Conservation (phyloP, 2,329 filamentous ascomycete genomes). For the Ophiobolus disseminans region DNA sequence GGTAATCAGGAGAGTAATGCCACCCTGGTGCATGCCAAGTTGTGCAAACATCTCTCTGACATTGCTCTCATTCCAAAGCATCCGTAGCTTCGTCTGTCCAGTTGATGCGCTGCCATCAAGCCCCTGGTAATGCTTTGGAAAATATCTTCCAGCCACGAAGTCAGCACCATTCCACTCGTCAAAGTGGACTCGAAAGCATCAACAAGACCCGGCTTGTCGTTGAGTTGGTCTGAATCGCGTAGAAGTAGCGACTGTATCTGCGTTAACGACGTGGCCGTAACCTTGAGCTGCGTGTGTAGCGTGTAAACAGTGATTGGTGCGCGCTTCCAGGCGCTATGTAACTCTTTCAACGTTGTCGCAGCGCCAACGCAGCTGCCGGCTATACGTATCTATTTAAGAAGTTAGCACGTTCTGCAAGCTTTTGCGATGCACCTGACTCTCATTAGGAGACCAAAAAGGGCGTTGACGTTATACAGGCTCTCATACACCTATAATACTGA, state of each 20-base stretch:
- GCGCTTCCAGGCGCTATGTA: slow-evolving; percentile 22
- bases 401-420: too few relatives aligned
- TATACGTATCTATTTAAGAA: slow-evolving; percentile 15
- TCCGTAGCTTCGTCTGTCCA: slow-evolving; percentile 20
- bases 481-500: too few relatives aligned
- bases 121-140: slow-evolving; percentile 15
- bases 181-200: slow-evolving; percentile 26
- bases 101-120: slow-evolving; percentile 3
- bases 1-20: slow-evolving; percentile 16
- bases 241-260: slow-evolving; percentile 26
- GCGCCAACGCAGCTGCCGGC: slow-evolving; percentile 16
- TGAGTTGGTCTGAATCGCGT: slow-evolving; percentile 9
- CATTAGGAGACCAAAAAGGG: too few relatives aligned
- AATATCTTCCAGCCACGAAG: slow-evolving; percentile 20
- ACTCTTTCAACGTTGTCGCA: slow-evolving; percentile 19
- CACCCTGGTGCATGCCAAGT: slow-evolving; percentile 22
- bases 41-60: slow-evolving; percentile 24
- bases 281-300: slow-evolving; percentile 25
- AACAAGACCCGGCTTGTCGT: slow-evolving; percentile 14
- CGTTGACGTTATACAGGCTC: too few relatives aligned
- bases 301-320: slow-evolving; percentile 21
- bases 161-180: slow-evolving; percentile 22
- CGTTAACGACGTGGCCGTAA: slow-evolving; percentile 24
- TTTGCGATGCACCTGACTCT: too few relatives aligned
- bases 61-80: slow-evolving; percentile 27